Conservation (phyloP, 2,329 filamentous ascomycete species). For the Cyclaneusma minus region DNA sequence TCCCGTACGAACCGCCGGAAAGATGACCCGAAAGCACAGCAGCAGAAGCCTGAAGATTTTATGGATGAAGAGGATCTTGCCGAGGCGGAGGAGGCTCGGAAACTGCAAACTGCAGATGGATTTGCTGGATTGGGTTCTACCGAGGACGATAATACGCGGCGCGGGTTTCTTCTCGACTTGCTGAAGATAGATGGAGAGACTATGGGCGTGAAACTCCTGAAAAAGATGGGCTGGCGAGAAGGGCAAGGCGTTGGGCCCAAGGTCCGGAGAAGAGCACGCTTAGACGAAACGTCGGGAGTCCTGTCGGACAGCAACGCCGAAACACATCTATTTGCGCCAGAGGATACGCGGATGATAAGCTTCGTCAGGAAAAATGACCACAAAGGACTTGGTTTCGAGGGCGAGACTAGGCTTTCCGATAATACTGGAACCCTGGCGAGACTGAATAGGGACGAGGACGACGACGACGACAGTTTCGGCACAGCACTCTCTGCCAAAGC, state of each 20-base stretch:
- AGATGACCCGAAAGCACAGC: constrained; percentile 34
- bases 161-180: constrained; percentile 49
- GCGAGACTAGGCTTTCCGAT: constrained; percentile 35
- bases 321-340: constrained; percentile 69
- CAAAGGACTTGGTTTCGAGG: constrained; percentile 54
- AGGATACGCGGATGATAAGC: constrained; percentile 55
- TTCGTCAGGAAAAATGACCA: constrained; percentile 51
- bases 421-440: constrained; percentile 14
- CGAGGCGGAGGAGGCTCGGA: constrained; percentile 65
- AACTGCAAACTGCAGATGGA: constrained; percentile 53
- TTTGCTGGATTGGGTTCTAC: constrained; percentile 67
- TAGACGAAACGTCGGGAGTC: constrained; percentile 35
- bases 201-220: constrained; percentile 71
- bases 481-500: constrained; percentile 7
- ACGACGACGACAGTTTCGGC: constrained; percentile 15
- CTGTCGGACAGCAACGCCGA: constrained; percentile 24
- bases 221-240: constrained; percentile 90
- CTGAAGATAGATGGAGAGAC: constrained; percentile 63
- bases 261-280: constrained; percentile 55
- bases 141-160: constrained; percentile 32
- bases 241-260: constrained; percentile 89
- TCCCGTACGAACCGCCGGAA: constrained; percentile 68
- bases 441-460: constrained; percentile 30
- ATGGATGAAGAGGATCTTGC: constrained; percentile 97
- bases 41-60: constrained; percentile 70